Percentiles rank a stretch among this genome's conserved stretches.
Conservation (phyloP, 1,284 basidiomycete genomes). For the Fistulina hepatica region DNA sequence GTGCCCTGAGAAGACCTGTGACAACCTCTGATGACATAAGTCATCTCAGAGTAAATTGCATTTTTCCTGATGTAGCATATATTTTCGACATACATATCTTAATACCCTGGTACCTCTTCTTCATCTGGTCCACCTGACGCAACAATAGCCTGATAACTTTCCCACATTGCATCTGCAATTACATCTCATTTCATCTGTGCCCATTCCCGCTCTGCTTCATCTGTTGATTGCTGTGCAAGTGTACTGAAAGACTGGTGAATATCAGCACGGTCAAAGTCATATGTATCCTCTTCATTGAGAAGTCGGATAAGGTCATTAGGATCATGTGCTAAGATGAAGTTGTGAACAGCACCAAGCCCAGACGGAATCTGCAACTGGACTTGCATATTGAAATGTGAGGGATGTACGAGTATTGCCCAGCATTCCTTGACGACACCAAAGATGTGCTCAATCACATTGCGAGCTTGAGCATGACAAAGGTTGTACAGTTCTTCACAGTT, state of each 20-base stretch:
- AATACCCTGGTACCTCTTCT: too few relatives aligned
- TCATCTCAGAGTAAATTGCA: too few relatives aligned
- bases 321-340: conserved; percentile 16
- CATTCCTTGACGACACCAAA: conserved; percentile 29
- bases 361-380: conserved; percentile 22
- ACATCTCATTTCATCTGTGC: conserved; percentile 4
- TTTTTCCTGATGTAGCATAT: too few relatives aligned
- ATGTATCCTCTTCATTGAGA: not conserved
- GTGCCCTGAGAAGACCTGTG: too few relatives aligned
- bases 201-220: conserved; percentile 1
- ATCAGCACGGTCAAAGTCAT: not conserved
- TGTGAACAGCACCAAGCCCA: conserved; percentile 17
- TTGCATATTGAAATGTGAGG: conserved; percentile 19
- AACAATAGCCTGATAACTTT: conserved; percentile 8
- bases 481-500: conserved; percentile 25
- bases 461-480: conserved; percentile 23
- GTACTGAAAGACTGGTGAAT: not conserved
- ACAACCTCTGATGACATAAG: too few relatives aligned
- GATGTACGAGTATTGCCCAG: conserved; percentile 17
- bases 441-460: conserved; percentile 29
- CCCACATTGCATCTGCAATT: conserved; percentile 16
- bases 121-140: too few relatives aligned
- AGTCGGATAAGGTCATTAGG: not conserved
- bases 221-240: not conserved
- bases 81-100: too few relatives aligned